Percentiles rank a stretch among this genome's conserved stretches.
Conservation (phyloP, 2,329 filamentous ascomycete species). For the Penicillium sp. region DNA sequence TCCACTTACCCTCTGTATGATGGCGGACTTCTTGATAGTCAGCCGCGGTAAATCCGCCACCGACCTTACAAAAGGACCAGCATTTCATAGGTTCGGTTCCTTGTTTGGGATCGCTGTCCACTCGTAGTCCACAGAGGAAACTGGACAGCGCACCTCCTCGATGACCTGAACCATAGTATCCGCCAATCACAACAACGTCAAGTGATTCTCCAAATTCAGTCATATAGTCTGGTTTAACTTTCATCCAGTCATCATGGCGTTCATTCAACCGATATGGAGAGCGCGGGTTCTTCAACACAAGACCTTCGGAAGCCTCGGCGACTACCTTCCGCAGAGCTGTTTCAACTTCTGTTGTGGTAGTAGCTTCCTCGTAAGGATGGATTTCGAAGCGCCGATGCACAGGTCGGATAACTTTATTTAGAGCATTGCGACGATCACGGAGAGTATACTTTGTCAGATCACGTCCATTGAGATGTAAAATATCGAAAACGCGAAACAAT, state of each 20-base stretch:
- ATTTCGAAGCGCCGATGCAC: slow-evolving; percentile 79
- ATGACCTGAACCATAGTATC: slow-evolving; percentile 85
- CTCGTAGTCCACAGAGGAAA: slow-evolving; percentile 84
- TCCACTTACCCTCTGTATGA: slow-evolving; percentile 88
- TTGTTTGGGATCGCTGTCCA: slow-evolving; percentile 63
- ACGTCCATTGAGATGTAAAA: slow-evolving; percentile 80
- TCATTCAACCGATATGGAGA: slow-evolving; percentile 85
- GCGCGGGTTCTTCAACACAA: slow-evolving; percentile 89
- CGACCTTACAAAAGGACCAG: slow-evolving; percentile 96
- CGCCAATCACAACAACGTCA: slow-evolving; percentile 85
- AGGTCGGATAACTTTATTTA: slow-evolving; percentile 68
- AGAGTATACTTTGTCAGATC: slow-evolving; percentile 79
- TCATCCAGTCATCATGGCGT: slow-evolving; percentile 95
- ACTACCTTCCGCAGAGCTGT: slow-evolving; percentile 77
- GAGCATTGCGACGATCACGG: slow-evolving; percentile 72
- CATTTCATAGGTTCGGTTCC: slow-evolving; percentile 67
- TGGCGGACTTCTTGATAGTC: slow-evolving; percentile 84
- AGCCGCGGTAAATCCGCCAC: slow-evolving; percentile 81
- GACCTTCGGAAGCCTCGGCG: slow-evolving; percentile 80
- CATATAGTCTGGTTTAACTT: slow-evolving; percentile 99
- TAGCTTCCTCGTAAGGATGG: slow-evolving; percentile 68
- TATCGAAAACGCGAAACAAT: slow-evolving; percentile 84
- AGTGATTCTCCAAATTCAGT: slow-evolving; percentile 90
- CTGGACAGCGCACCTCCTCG: slow-evolving; percentile 80
- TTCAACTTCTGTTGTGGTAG: slow-evolving; percentile 70